Base-by-base conservation (phyloP, 176 grass and related monocot species). In the Raddia distichophylla region DNA sequence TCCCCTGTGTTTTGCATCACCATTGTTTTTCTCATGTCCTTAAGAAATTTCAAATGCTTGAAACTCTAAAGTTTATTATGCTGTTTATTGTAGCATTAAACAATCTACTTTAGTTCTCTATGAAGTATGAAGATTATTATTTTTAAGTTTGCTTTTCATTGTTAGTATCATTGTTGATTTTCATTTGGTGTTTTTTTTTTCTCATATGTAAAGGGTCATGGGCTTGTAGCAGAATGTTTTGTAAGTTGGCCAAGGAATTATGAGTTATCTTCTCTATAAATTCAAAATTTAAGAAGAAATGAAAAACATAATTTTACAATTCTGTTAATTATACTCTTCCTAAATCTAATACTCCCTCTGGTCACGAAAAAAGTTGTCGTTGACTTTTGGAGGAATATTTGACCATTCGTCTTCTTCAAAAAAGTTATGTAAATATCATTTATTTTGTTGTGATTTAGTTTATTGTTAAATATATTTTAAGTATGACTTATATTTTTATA, bases 51-150 rank as follows among this genome's bases (percentile, higher is more conserved):
- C 50, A 27, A 52, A n/a, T 81, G 60, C 42, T 67, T n/a, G 32
- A 17, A 86, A 81, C 3, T 43, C 22, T 16, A 59, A 0, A 35
- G 48, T 71, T 14, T 6, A 12, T 78, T 60, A 59, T 12, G 0
- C 53, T 75, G 16, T 5, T 51, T 69, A 15, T 78, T 85, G 46
- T 1, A 67, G 10, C 49, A 57, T 68, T 73, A 60, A 74, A 75
- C 5, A 7, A 27, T 86, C 44, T 57, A 47, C 19, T 49, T 44
- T 5, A 1, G 0, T 8, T 40, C 37, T 40, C 37, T n/a, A n/a
- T n/a, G n/a, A n/a, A n/a, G n/a, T n/a, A n/a, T 40, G 49, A 3
- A 14, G 2, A n/a, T n/a, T n/a, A 40, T 69, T 48, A 10, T 58
- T 73, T 44, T 37, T 0, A 78, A 55, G 43, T 9, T 58, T 59